phyloP scores from a whole-genome alignment of 345 rosid species.

The Populus pruinosa region DNA sequence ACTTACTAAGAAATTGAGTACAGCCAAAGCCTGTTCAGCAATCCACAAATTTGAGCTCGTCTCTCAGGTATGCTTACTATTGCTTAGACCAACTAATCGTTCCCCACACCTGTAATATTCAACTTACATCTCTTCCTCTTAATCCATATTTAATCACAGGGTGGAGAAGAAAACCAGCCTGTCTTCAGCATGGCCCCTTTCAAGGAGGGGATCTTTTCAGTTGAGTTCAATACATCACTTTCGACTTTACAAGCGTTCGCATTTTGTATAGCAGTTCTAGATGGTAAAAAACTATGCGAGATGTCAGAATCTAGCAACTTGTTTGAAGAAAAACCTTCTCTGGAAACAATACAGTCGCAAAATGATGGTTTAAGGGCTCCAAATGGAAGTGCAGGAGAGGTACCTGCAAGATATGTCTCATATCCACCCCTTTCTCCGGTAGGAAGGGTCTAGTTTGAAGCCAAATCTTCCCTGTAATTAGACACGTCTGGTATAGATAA shows the following conservation, averaged over 20 bases:
- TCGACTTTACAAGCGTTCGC: slow-evolving; percentile 81
- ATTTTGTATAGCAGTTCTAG: slow-evolving; percentile 66
- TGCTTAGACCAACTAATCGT: neutral
- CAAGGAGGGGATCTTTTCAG: slow-evolving; percentile 73
- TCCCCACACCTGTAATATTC: neutral
- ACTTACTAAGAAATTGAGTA: slow-evolving; percentile 23
- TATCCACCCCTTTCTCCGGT: slow-evolving; percentile 72
- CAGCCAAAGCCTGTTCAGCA: slow-evolving; percentile 33
- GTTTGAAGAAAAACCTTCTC: slow-evolving; percentile 11
- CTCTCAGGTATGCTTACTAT: slow-evolving; percentile 44
- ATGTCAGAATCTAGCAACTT: slow-evolving; percentile 7
- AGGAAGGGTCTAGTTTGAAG: slow-evolving; percentile 55
- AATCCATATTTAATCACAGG: slow-evolving; percentile 42
- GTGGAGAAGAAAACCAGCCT: slow-evolving; percentile 47
- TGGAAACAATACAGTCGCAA: slow-evolving; percentile 7
- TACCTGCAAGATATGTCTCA: slow-evolving; percentile 52
- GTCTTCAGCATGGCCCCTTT: slow-evolving; percentile 61
- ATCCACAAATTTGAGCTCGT: slow-evolving; percentile 52
- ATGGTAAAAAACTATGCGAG: slow-evolving; percentile 37
- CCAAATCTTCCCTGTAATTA: slow-evolving; percentile 23
- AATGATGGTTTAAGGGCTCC: slow-evolving; percentile 24
- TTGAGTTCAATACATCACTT: slow-evolving; percentile 73
- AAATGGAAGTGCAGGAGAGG: slow-evolving; percentile 35
- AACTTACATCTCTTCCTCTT: slow-evolving; percentile 8
- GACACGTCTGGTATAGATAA: slow-evolving; percentile 9